Percentiles rank a stretch among this genome's conserved stretches.
Conservation (phyloP, 208 protist species). For the Crithidia bombi region DNA sequence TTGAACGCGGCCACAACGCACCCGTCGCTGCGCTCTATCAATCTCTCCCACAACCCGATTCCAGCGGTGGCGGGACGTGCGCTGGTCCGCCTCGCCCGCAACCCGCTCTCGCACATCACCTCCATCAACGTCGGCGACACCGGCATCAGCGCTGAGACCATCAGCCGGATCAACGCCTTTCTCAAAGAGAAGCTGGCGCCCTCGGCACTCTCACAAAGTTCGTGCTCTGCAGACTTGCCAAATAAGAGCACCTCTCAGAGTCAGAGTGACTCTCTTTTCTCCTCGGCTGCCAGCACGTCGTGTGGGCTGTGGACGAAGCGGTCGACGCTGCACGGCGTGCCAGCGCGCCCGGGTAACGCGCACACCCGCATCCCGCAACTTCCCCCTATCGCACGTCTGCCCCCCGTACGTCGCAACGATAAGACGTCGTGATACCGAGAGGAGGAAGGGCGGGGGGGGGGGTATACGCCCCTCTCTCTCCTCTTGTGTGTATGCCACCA, state of each 20-base stretch:
- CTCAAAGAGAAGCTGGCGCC: slow-evolving; percentile 60
- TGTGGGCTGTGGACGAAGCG: slow-evolving; percentile 10
- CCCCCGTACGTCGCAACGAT: slow-evolving; percentile 6
- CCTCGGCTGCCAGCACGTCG: slow-evolving; percentile 11
- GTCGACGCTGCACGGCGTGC: neutral
- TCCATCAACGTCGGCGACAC: slow-evolving; percentile 69
- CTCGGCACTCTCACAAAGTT: slow-evolving; percentile 14
- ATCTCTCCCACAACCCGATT: slow-evolving; percentile 83
- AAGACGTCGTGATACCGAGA: slow-evolving; percentile 8
- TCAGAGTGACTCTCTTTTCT: slow-evolving; percentile 3
- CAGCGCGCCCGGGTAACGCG: neutral
- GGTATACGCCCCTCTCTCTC: no score
- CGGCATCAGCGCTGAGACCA: slow-evolving; percentile 53
- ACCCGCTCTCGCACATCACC: slow-evolving; percentile 59
- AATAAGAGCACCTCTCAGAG: slow-evolving; percentile 17
- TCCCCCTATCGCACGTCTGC: slow-evolving; percentile 25
- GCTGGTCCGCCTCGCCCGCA: slow-evolving; percentile 69
- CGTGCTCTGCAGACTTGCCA: slow-evolving; percentile 10
- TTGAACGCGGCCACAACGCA: slow-evolving; percentile 55
- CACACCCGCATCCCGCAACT: slow-evolving; percentile 8
- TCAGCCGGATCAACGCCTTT: slow-evolving; percentile 59
- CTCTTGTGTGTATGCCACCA: no score
- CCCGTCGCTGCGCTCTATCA: slow-evolving; percentile 57
- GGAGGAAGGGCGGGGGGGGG: no score
- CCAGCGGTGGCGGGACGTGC: slow-evolving; percentile 73